Base-by-base conservation (phyloP, 148 eudicot genomes). In the Camellia granthamiana region DNA sequence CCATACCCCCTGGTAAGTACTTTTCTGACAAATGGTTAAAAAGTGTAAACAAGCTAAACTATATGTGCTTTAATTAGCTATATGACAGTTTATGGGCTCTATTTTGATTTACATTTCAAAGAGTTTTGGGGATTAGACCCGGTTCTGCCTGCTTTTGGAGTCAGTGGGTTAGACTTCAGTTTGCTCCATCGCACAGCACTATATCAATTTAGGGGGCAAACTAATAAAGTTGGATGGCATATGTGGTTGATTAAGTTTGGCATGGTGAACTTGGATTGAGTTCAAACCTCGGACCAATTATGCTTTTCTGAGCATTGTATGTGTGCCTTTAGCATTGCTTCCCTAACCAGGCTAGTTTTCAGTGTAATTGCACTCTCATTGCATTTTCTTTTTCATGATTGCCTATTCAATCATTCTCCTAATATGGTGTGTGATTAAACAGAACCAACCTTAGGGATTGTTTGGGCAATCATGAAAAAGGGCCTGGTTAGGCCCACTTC, bases 1-100 rank as follows among this genome's bases (percentile, higher is more conserved):
- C 98, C 97, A 23, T 94, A 91, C 72, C 78, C 90, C 74, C 75
- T 94, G 85, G 97, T 92, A 91, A 85, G 59, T 54, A 70, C n/a
- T 49, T 49, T 5, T 46, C 51, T 1, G 42, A 79, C 38, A 44
- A 64, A 6, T 11, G 49, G 52, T 76, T 42, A 16, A 30, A 61
- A n/a, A 56, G 67, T 75, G 23, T 42, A 75, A 43, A 7, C 64
- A 59, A 18, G 30, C 52, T 63, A 63, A 42, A 13, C 3, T 46
- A 1, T 30, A 42, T 70, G 18, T 78, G 3, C 19, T 73, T 59
- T 30, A 30, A 30, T 54, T 3, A 30, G 30, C 51, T 80, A 30
- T 68, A 78, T n/a, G 49, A 70, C 62, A 68, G 46, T 10, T 38
- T 23, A 11, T 6, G 62, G 79, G 15, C 11, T 14, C 4, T 30